Evolutionary conservation across 768 basidiomycete species (phyloP), one percentile per base, ranked within the genome.

Genomic region (Boletus sensibilis): DNA sequence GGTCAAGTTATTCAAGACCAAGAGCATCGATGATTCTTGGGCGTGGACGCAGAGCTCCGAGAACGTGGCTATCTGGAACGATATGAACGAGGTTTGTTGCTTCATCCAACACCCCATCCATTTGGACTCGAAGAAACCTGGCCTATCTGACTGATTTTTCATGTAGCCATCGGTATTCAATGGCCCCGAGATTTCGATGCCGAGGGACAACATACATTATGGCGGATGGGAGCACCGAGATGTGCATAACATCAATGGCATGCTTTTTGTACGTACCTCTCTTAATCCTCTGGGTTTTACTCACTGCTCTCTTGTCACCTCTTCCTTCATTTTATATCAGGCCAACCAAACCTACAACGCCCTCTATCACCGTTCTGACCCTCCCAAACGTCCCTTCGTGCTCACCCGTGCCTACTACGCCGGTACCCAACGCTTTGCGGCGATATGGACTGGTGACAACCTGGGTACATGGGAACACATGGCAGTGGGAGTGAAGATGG

Each of bases 401-500:
- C 84, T 99, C 11, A 95, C 95, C 0, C 90, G 97, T 47, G 82
- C 94, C 13, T 98, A 97, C 84, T 98, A 81, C 54, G 91, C 95
- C 1, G 97, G 97, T 4, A 94, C 95, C 27, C 97, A 98, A 70
- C 86, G 94, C 21, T 93, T 90, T 64, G 92, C 95, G 37, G 95
- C 97, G 5, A 94, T 97, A 82, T 99, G 97, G 97, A 98, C 96
- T 9, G 97, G 97, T 18, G 97, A 99, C 73, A 98, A 98, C 71
- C 77, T 96, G 27, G 93, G 96, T 18, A 94, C 92, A 1, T 99
- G 97, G 97, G 94, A 94, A 55, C 97, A 99, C 67, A 94, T 99
- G 85, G 84, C 84, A 11, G 91, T 92, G 18, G 92, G 94, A 14
- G 79, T 96, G 57, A 90, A 95, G 71, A 98, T 99, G 90, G 86